Evolutionary conservation across 2,329 filamentous ascomycete species (phyloP), one percentile per base, ranked within the genome.

Genomic region (Sarocladium brachiariae): DNA sequence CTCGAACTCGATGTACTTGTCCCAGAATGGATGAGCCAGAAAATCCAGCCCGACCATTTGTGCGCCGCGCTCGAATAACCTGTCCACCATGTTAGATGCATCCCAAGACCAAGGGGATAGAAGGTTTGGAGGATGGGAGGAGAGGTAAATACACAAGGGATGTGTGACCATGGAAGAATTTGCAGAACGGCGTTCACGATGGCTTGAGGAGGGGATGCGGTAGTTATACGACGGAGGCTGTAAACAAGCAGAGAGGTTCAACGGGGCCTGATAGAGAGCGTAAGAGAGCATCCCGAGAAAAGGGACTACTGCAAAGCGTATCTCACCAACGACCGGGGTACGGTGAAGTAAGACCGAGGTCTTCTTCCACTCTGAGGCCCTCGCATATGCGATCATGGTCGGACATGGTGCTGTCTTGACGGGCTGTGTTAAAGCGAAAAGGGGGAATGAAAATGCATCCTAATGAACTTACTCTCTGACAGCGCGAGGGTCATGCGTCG

Each of bases 1-100:
- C 65, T 97, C 93, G 61, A 95, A 97, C 65, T 97, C 93, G 56
- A 99, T 82, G 63, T 96, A 99, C 70, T 96, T 97, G 68, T 99
- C 93, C 93, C 93, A 99, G 71, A 99, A 96, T 1, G 90, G 90
- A 64, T 96, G 90, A 2, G 91, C 86, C 25, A 96, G 77, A 64
- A 96, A 99, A 69, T 99, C 93, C 16, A 97, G 78, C 14, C 93
- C 93, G 35, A 96, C 90, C 60, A 81, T 85, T 25, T 79, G 78
- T 24, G 89, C 87, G 55, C 87, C 93, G 57, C 93, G 87, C 66
- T 99, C 92, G 64, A 97, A 97, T 8, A 97, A 79, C 59, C 93
- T 99, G 65, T 35, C 46, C n/a, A 11, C 14, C n/a, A 19, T 47
- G 61, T 69, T 57, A 69, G 66, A 53, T 50, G 43, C 24, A 49